phyloP scores from a whole-genome alignment of 352 stramenopile species.

The Globisporangium alternatum region DNA sequence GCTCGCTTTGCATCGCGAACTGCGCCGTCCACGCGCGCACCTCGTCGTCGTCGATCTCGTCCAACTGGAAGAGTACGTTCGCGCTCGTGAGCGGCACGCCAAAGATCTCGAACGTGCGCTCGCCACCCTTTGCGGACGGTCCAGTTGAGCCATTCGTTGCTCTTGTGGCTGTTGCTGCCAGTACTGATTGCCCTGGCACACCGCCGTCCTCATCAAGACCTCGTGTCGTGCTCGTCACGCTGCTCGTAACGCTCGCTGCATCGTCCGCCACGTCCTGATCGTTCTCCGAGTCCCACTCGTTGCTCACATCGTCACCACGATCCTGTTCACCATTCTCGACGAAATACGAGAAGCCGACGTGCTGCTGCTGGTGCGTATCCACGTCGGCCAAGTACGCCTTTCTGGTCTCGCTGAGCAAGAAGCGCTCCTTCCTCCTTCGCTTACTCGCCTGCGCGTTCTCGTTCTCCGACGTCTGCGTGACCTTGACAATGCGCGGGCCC shows the following conservation, averaged over 20 bases:
- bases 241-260: constrained; percentile 18
- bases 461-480: constrained; percentile 65
- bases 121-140: constrained; percentile 8
- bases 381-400: constrained; percentile 59
- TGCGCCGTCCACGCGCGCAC: constrained; percentile 48
- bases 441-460: constrained; percentile 66
- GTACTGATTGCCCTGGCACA: background rate
- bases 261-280: constrained; percentile 37
- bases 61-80: constrained; percentile 72
- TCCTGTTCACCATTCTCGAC: background rate
- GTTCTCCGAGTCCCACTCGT: constrained; percentile 51
- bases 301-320: constrained; percentile 8
- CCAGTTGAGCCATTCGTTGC: background rate
- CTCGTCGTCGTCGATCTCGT: constrained; percentile 71
- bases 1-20: constrained; percentile 40
- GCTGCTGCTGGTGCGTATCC: constrained; percentile 10
- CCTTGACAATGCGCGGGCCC: constrained; percentile 67
- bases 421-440: constrained; percentile 63
- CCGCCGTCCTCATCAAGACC: constrained; percentile 5
- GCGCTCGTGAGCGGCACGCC: constrained; percentile 65
- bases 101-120: constrained; percentile 66
- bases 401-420: constrained; percentile 57
- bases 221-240: background rate
- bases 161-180: constrained; percentile 1
- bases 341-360: background rate